Evolutionary conservation across 1,139 yeast genomes (phyloP), one percentile per base, ranked within the genome.

Genomic region (Pichia sp.): DNA sequence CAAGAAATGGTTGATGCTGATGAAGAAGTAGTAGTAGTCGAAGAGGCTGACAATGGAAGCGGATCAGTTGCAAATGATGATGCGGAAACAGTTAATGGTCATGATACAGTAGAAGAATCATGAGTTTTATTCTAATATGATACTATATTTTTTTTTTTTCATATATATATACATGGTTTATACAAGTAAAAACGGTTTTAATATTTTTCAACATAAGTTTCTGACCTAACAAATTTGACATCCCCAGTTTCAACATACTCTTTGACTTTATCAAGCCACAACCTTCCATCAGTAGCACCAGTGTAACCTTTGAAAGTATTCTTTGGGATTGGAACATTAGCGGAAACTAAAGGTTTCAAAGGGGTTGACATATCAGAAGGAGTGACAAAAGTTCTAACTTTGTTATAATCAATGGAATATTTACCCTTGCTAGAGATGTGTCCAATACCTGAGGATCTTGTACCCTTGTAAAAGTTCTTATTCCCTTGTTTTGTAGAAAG

Each of bases 401-500:
- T 88, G 39, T 70, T 68, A 88, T 95, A 92, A 69, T 87, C 77
- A 55, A 92, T 77, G 16, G 79, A 72, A 66, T 87, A 94, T 35
- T 79, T 77, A 47, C 96, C 97, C 55, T 74, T 74, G 35, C 74
- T 72, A 49, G 94, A 84, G 63, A 85, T 79, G 50, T 73, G 75
- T 63, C 99, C 99, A 54, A 88, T 80, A 67, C 97, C 97, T 1
- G 95, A 77, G 7, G 98, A 87, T 53, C 97, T 79, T 22, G 97
- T 92, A 71, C 98, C 99, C 66, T 90, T 92, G 69, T 94, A 92
- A 69, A 76, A 87, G 60, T 85, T 82, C 72, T 90, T 89, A 70
- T 90, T 92, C 60, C 98, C 97, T 64, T 88, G 92, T 62, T 92
- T 92, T 32, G 96, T 84, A 27, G 96, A 85, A 58, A 90, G 71